phyloP scores from a whole-genome alignment of 1,284 basidiomycete species.

The Pyrrhoderma noxium region DNA sequence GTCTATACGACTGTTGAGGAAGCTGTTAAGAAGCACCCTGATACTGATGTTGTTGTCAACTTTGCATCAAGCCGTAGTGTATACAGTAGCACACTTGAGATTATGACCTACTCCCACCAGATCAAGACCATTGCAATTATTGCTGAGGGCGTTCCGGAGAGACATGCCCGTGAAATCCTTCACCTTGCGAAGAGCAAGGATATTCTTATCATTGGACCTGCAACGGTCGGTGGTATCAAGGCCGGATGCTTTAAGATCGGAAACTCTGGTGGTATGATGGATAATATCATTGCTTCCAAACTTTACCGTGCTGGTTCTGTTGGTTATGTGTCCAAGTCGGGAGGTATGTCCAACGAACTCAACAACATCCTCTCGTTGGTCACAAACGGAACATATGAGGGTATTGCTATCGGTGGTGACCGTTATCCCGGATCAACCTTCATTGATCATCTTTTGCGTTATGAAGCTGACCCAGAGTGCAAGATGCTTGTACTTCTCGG shows the following conservation, averaged over 20 bases:
- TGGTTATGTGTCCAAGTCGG: slow-evolving; percentile 99
- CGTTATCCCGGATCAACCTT: slow-evolving; percentile 98
- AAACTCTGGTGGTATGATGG: slow-evolving; percentile 99
- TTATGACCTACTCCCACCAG: slow-evolving; percentile 53
- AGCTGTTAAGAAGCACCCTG: slow-evolving; percentile 91
- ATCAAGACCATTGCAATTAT: slow-evolving; percentile 90
- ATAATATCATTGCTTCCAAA: slow-evolving; percentile 98
- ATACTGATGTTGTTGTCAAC: slow-evolving; percentile 98
- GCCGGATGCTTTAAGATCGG: slow-evolving; percentile 99
- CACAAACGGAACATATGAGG: slow-evolving; percentile 99
- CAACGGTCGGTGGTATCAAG: slow-evolving; percentile 99
- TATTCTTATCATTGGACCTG: slow-evolving; percentile 96
- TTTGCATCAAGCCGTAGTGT: slow-evolving; percentile 94
- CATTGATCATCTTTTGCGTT: slow-evolving; percentile 97
- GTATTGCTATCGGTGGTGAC: slow-evolving; percentile 99
- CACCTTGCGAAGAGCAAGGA: slow-evolving; percentile 81
- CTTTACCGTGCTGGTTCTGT: slow-evolving; percentile 97
- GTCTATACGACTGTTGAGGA: slow-evolving; percentile 94
- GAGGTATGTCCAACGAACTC: slow-evolving; percentile 99
- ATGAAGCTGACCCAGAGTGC: slow-evolving; percentile 95
- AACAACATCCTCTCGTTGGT: slow-evolving; percentile 99
- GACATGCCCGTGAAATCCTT: slow-evolving; percentile 94
- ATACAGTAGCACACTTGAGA: slow-evolving; percentile 91
- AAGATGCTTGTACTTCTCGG: slow-evolving; percentile 98
- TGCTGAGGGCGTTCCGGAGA: slow-evolving; percentile 97